A percentile compares a stretch with the other conserved stretches of the same genome.
Conservation (phyloP, 176 grass and related monocot genomes). For the Echinochloa phyllopogon region DNA sequence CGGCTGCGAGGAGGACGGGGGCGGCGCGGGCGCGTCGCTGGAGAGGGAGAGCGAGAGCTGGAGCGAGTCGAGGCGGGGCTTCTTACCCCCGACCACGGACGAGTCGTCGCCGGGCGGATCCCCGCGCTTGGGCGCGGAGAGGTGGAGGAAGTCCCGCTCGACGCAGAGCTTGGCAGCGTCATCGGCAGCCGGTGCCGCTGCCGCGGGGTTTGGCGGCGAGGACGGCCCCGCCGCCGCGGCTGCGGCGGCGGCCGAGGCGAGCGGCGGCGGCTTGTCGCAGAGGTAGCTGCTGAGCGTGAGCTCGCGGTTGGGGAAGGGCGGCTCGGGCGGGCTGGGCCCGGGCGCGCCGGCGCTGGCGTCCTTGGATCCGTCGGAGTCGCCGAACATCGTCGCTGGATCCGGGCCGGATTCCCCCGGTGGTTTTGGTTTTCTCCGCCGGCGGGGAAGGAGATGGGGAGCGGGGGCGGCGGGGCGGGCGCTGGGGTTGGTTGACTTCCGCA, state of each 20-base stretch:
- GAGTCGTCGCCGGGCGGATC: conserved; percentile 62
- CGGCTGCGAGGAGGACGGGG: not conserved
- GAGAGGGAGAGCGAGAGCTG: conserved; percentile 86
- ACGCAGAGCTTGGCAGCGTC: conserved; percentile 49
- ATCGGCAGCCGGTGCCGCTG: not conserved
- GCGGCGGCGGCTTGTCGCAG: conserved; percentile 61
- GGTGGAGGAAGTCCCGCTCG: conserved; percentile 74
- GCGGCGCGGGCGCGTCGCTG: conserved; percentile 31
- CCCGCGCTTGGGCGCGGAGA: conserved; percentile 70
- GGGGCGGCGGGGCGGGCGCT: not conserved
- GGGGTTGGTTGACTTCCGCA: conserved; percentile 47
- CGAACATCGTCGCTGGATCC: conserved; percentile 54
- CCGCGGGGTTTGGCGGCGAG: conserved; percentile 40
- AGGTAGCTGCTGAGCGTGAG: conserved; percentile 80
- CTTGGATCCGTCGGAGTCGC: conserved; percentile 70
- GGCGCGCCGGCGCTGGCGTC: conserved; percentile 41
- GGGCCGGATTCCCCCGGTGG: not conserved
- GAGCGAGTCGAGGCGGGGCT: conserved; percentile 70
- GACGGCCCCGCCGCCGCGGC: not conserved
- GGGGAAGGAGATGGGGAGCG: not conserved
- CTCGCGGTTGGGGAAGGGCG: conserved; percentile 64
- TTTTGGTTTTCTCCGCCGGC: not conserved
- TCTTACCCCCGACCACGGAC: conserved; percentile 70
- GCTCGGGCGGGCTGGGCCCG: conserved; percentile 22
- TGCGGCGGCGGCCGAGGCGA: conserved; percentile 35